Evolutionary conservation across 306 rosid genomes (phyloP), one percentile per base, ranked within the genome.

Genomic region (Quercus rubra): DNA sequence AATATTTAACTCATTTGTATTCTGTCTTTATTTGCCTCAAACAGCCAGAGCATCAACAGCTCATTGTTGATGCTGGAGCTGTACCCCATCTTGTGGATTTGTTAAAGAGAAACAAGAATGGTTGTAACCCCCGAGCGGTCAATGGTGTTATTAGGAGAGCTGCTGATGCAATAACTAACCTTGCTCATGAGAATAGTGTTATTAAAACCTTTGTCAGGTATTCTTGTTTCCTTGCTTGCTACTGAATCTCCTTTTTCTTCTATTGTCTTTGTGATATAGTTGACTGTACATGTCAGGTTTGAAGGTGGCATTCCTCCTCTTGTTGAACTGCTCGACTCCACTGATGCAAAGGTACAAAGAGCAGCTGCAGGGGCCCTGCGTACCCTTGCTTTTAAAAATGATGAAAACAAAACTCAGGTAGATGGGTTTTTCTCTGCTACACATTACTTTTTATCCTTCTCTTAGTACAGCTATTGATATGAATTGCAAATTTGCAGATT

Each of bases 301-400:
- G 94, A 89, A 86, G 94, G 91, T 78, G 96, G 91, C 33, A 91
- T 93, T 49, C 91, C 88, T 74, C 87, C 86, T 82, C 92, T 93
- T 12, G 94, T 93, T 72, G 88, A 89, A 71, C 69, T 91, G 84
- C 92, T 93, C 61, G 87, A 88, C 67, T 87, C 57, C 64, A 57
- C 25, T 15, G 88, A 93, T 63, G 41, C 61, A 18, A 93, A 87
- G 83, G 96, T 89, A 23, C 94, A 85, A 69, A 84, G 81, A 70
- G 91, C 92, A 51, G 91, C 90, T 71, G 96, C 96, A 5, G 88
- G 80, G 17, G 90, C 97, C n/a, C 77, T 91, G 64, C 79, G 89
- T 21, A 91, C 90, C 63, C 87, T 91, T 30, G 91, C 91, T 54
- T 91, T 88, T 79, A 83, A 88, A 83, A 88, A 89, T 61, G 88